phyloP scores from a whole-genome alignment of 768 basidiomycete genomes.

The Boletus pseudo-olivaceus region DNA sequence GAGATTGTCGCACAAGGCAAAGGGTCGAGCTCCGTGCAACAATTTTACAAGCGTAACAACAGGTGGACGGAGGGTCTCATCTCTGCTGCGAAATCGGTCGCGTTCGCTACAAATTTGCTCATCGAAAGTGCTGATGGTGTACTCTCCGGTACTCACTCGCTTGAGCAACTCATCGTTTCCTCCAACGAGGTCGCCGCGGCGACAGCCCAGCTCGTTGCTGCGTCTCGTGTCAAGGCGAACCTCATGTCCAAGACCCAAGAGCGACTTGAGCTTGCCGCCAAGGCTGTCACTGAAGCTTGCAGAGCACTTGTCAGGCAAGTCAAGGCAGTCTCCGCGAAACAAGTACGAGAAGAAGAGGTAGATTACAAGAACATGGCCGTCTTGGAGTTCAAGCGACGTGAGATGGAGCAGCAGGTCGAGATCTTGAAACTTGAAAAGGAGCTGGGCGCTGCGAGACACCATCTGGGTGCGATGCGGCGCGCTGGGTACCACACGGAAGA shows the following conservation, averaged over 20 bases:
- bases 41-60: constrained; percentile 99
- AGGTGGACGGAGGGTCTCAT: constrained; percentile 99
- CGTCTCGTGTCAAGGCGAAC: constrained; percentile 96
- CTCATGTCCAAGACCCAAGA: constrained; percentile 99
- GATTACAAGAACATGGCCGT: constrained; percentile 88
- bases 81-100: constrained; percentile 96
- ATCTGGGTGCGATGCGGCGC: constrained; percentile 79
- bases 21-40: constrained; percentile 87
- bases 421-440: constrained; percentile 97
- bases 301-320: constrained; percentile 95
- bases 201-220: constrained; percentile 97
- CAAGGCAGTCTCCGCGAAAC: constrained; percentile 87
- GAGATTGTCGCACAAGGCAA: constrained; percentile 96
- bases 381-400: constrained; percentile 92
- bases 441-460: constrained; percentile 79
- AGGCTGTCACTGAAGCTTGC: constrained; percentile 97
- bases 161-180: constrained; percentile 99
- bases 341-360: constrained; percentile 73
- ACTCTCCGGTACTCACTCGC: constrained; percentile 90
- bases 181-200: constrained; percentile 98
- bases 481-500: constrained; percentile 89
- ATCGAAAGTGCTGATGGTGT: constrained; percentile 99
- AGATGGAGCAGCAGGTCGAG: constrained; percentile 99
- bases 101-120: constrained; percentile 90
- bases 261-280: constrained; percentile 91